Base-by-base conservation (phyloP, 2,329 filamentous ascomycete genomes). In the Bipolaris zeicola region DNA sequence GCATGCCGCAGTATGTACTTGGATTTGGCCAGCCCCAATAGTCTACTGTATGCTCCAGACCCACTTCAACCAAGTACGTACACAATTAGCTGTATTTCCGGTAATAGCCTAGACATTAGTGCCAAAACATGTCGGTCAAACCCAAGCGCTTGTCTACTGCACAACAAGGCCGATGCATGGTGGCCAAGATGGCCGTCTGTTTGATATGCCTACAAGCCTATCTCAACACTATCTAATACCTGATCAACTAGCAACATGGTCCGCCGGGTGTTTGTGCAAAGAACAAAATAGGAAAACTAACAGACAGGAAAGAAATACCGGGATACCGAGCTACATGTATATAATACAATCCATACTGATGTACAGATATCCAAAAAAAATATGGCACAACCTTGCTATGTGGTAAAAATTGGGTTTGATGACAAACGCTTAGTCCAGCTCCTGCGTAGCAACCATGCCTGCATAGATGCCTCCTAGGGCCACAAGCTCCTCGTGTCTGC, bases 401-500 rank as follows among this genome's bases (percentile, higher is more conserved):
- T 10, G 20, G 38, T 5, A 41, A 11, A n/a, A 41, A 3, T 6
- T 6, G 5, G 5, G 14, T 11, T 41, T 24, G 38, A 7, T 24
- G 38, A 41, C n/a, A 16, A 31, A 31, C 13, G n/a, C 26, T 69
- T 57, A 76, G 31, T 68, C 69, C 57, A 75, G 52, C 53, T 75
- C 73, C 46, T 76, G 74, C 26, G 72, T 71, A 26, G 69, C 64
- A 6, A 76, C 73, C 73, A 76, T 76, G 7, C 65, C 66, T 20
- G 72, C 60, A 47, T 76, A 76, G 45, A 75, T 72, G 16, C 73
- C 72, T 6, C 72, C 67, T 42, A 65, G 54, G 16, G 64, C 61
- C 34, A 89, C 76, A 62, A 89, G 75, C 65, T 87, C 84, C 5
- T 79, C 77, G 68, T 89, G 86, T 18, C 81, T 82, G n/a, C 89